Base-by-base conservation (phyloP, 495 filamentous ascomycete genomes). In the Pseudoneurospora amorphoporcata region DNA sequence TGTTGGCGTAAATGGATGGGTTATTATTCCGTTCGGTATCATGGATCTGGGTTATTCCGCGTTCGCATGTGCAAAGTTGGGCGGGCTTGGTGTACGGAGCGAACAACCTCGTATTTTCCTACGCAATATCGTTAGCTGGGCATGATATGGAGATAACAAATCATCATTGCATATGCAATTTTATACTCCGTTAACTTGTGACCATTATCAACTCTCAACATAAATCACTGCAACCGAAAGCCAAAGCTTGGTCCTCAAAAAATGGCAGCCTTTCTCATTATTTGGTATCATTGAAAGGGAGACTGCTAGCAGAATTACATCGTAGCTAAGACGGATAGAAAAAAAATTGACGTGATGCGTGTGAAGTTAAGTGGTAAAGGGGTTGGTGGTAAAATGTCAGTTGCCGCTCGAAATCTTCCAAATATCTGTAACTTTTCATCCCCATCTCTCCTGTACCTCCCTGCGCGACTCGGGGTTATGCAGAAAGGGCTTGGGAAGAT, bases 241-340 rank as follows among this genome's bases (percentile, higher is more conserved):
- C 29, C 9, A 69, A 23, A 5, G 6, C 53, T 65, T 37, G 53
- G 53, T 65, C 35, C 68, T 41, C 47, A 75, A 73, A 73, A 61
- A 76, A 69, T 73, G 74, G 73, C 72, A 78, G 74, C 79, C 79
- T 78, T 82, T 81, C 79, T 81, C 80, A 82, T 82, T 81, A 82
- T 78, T 76, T 82, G 80, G 80, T 82, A 82, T 82, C 80, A 81
- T 81, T 76, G 77, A 77, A 78, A 77, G 77, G 76, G 75, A 69
- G 78, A 73, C 79, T 76, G 53, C 53, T 65, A 65, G 29, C 53
- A 65, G 79, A 82, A 84, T 85, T 85, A 85, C 80, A 85, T 84
- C 81, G 77, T 80, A 78, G 77, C 79, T 83, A 83, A 65, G 53
- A 65, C 53, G 53, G 29, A 65, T 1, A 65, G 75, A 76, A 74